Evolutionary conservation across 192 early-diverging fungal species (phyloP), one percentile per base, ranked within the genome.

Genomic region (Backusella luteola): DNA sequence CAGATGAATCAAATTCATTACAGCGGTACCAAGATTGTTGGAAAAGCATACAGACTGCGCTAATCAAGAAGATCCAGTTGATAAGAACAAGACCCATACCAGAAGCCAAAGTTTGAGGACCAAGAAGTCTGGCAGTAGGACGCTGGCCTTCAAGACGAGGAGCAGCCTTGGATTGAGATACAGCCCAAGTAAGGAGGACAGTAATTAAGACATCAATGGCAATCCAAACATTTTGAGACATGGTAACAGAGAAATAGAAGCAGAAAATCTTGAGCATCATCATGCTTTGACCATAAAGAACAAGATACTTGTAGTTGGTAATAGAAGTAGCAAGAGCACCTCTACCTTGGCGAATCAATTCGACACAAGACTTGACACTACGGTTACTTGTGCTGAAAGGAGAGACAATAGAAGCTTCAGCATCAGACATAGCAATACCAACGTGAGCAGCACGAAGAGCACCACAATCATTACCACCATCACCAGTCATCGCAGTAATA

Each of bases 391-490:
- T 90, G 35, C 89, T 87, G 78, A 95, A 95, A 29, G 93, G 94
- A 38, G 94, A 90, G 0, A 95, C 94, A 79, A 95, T 93, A 3
- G 91, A 91, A 1, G 92, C 90, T 73, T 94, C 93, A 36, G 93
- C 89, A 56, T 93, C 92, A 36, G 92, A 93, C 35, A 95, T 83
- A 8, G 94, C 94, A 35, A 95, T 80, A 46, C 94, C 94, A 56
- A 90, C 93, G 68, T 95, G 94, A 3, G 93, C 88, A 12, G 93
- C 92, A 56, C 93, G 90, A 66, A 95, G 82, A 17, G 94, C 93
- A 38, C 92, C 93, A 72, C 91, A 91, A 79, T 95, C 94, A 79
- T 95, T 95, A 66, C 92, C 93, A 79, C 94, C 94, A 75, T 95
- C 94, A 63, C 94, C 94, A 80, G 91, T 92, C 94, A 95, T 95